Evolutionary conservation across 2,329 filamentous ascomycete genomes (phyloP).

Genomic region (Dactylellina haptotyla): DNA sequence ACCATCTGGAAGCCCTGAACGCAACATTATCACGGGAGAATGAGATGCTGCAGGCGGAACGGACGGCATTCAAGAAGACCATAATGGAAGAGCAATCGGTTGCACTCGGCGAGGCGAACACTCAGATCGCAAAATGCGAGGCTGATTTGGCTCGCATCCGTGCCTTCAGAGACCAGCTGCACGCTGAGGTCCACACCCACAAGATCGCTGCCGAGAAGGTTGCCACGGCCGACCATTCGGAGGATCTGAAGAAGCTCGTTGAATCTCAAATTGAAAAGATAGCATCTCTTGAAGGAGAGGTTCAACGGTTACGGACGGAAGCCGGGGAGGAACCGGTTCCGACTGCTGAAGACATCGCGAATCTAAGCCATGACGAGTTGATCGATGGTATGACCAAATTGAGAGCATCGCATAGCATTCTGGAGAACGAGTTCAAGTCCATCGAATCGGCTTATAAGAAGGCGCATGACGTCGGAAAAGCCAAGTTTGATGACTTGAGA

Average conservation of each 20-base stretch:
- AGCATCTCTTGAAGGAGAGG: conserved; percentile 80
- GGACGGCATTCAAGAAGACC: conserved; percentile 81
- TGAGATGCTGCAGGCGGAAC: conserved; percentile 83
- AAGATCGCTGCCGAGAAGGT: conserved; percentile 83
- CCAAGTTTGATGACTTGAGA: conserved; percentile 67
- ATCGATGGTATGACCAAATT: conserved; percentile 77
- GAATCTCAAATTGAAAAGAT: conserved; percentile 84
- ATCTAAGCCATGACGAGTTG: conserved; percentile 75
- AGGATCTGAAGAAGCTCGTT: conserved; percentile 82
- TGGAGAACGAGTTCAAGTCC: conserved; percentile 86
- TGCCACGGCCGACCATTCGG: conserved; percentile 68
- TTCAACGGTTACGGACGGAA: conserved; percentile 74
- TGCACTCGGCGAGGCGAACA: conserved; percentile 79
- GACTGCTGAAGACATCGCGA: conserved; percentile 65
- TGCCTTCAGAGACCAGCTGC: conserved; percentile 82
- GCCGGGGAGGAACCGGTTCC: conserved; percentile 64
- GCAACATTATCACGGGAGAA: conserved; percentile 84
- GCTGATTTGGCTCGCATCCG: conserved; percentile 86
- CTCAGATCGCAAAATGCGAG: conserved; percentile 81
- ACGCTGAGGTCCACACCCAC: conserved; percentile 81
- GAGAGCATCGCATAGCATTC: conserved; percentile 80
- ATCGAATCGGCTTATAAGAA: conserved; percentile 93
- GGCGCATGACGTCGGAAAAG: conserved; percentile 82
- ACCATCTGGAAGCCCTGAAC: conserved; percentile 89
- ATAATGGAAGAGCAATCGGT: conserved; percentile 82